Conservation (phyloP, 2,329 filamentous ascomycete species). For the Sporothrix sp. region DNA sequence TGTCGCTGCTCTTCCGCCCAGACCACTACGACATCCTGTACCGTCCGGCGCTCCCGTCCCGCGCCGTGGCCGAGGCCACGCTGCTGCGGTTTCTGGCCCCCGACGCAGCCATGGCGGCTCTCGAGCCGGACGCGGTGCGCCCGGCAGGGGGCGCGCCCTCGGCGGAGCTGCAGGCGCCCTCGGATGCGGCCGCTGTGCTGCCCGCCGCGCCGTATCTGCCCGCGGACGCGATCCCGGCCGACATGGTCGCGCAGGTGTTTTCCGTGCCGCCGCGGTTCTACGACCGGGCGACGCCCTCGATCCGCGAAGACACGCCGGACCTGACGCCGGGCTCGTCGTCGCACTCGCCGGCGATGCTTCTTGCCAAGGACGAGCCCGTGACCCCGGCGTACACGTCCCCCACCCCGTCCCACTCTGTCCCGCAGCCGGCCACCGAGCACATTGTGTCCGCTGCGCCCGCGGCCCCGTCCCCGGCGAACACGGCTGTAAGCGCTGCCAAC, state of each 20-base stretch:
- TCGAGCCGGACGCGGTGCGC: neutral
- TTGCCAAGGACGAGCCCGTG: conserved; percentile 1
- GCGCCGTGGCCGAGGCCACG: neutral
- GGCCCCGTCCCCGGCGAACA: neutral
- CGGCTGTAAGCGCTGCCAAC: too few relatives aligned
- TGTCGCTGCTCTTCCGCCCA: conserved; percentile 55
- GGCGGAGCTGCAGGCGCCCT: neutral
- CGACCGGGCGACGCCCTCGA: neutral
- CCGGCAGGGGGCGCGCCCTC: neutral
- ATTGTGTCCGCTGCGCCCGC: neutral
- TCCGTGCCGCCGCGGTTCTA: neutral
- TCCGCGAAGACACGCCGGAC: conserved; percentile 8
- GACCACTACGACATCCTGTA: conserved; percentile 96
- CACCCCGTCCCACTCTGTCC: conserved; percentile 21
- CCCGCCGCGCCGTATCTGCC: neutral
- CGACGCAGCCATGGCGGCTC: neutral
- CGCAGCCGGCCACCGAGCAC: neutral
- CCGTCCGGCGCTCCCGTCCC: conserved; percentile 19
- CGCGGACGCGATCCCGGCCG: neutral
- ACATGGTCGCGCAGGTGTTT: neutral
- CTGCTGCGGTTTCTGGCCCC: conserved; percentile 2
- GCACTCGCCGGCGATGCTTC: neutral
- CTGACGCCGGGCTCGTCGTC: conserved; percentile 4
- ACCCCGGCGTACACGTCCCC: neutral
- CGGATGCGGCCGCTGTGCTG: neutral